Base-by-base conservation (phyloP, 2,329 filamentous ascomycete species). In the Penicillium paneum region DNA sequence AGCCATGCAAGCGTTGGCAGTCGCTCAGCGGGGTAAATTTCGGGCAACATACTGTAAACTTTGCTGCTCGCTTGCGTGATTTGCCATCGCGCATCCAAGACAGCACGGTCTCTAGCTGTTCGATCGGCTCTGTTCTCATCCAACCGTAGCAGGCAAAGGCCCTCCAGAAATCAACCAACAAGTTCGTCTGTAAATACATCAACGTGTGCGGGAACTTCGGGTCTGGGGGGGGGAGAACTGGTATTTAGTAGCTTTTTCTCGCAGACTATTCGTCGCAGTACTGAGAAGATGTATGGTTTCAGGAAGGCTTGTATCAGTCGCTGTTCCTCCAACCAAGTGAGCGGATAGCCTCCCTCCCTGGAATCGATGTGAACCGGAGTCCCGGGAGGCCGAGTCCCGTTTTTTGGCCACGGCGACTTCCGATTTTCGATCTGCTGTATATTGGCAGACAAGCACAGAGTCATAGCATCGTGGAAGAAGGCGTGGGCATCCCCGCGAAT, bases 11-110 rank as follows among this genome's bases (percentile, higher is more conserved):
- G 5, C 13, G 11, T 32, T 32, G 31, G 12, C 13, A 13, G 12
- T 12, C 2, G 6, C 3, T 17, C 31, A 26, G 6, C 8, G 1
- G 0, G 8, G 0, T 12, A 15, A 12, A 12, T 1, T 11, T 1
- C 2, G 19, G 17, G 3, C 43, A 46, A n/a, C 43, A 46, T 7
- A 15, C 17, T 2, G 17, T 15, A 5, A 46, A 46, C 1, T 8
- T 11, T 3, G 15, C 3, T 2, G 3, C 5, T n/a, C 15, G 5
- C 31, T 34, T 34, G 21, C 2, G 5, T 11, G 4, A 0, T 15
- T 32, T 15, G 31, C 8, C 4, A 0, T 15, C 5, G 3, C 10
- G 13, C 21, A 26, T 21, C 41, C 41, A 44, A 0, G 28, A 3
- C 1, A 32, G 12, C 8, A 19, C 17, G 0, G 41, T 31, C 17